These are phyloP conservation scores for Teratosphaeria gauchensis DNA, from an alignment of 2,329 filamentous ascomycete genomes.

Conservation along the genomic window DNA sequence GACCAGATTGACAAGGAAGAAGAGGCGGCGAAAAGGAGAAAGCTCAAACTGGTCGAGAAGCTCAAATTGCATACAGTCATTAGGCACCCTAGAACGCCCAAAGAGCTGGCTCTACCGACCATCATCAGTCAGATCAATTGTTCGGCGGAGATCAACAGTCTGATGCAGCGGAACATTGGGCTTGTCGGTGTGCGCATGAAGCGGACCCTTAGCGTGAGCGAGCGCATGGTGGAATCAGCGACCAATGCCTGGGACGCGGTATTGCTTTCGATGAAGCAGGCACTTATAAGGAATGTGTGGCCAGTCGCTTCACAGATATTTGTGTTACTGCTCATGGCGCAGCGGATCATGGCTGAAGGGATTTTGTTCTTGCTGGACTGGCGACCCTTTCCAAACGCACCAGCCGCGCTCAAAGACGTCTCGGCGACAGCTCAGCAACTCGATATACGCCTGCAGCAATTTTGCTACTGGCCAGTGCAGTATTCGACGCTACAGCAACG, in stretches of 20 bases:
- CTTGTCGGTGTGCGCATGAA: slow-evolving; percentile 72
- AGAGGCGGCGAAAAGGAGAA: slow-evolving; percentile 54
- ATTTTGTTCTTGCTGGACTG: slow-evolving; percentile 76
- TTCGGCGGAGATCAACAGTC: slow-evolving; percentile 75
- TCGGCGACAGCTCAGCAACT: slow-evolving; percentile 96
- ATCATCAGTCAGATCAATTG: slow-evolving; percentile 95
- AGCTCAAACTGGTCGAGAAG: slow-evolving; percentile 67
- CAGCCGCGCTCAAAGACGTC: slow-evolving; percentile 80
- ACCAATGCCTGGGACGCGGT: slow-evolving; percentile 73
- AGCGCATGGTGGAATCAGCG: slow-evolving; percentile 88
- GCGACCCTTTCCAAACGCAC: slow-evolving; percentile 61
- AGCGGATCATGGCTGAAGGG: slow-evolving; percentile 71
- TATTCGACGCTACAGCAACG: slow-evolving; percentile 83
- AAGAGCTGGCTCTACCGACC: slow-evolving; percentile 68
- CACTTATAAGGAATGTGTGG: slow-evolving; percentile 66
- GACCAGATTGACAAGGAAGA: slow-evolving; percentile 62
- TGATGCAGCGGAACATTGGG: slow-evolving; percentile 84
- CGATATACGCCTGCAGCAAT: slow-evolving; percentile 92
- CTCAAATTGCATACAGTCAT: slow-evolving; percentile 79
- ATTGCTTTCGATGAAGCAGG: slow-evolving; percentile 56
- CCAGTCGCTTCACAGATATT: slow-evolving; percentile 64
- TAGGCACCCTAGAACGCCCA: slow-evolving; percentile 63
- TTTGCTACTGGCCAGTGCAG: slow-evolving; percentile 98
- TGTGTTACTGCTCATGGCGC: slow-evolving; percentile 66
- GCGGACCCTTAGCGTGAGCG: slow-evolving; percentile 81